Conservation (phyloP, 1,284 basidiomycete genomes). For the Naganishia liquefaciens region DNA sequence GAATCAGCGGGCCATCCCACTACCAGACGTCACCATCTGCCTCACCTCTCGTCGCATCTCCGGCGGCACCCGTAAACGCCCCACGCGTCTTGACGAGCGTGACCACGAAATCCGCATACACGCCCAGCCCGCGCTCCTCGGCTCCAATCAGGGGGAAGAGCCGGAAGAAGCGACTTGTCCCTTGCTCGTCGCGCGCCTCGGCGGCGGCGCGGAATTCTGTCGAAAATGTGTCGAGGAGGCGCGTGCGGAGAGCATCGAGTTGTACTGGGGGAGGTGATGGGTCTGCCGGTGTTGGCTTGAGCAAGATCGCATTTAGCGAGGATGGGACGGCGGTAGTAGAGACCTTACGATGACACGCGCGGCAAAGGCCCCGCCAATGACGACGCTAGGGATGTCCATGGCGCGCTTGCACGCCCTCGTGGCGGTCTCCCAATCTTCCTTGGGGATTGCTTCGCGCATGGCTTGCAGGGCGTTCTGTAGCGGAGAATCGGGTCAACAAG, state of each 20-base stretch:
- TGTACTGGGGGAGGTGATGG: slow-evolving; percentile 83
- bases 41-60: slow-evolving; percentile 68
- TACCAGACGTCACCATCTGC: slow-evolving; percentile 52
- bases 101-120: slow-evolving; percentile 89
- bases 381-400: slow-evolving; percentile 74
- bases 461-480: slow-evolving; percentile 74
- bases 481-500: background rate
- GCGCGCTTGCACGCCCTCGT: slow-evolving; percentile 85
- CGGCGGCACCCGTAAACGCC: slow-evolving; percentile 58
- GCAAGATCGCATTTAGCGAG: background rate
- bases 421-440: slow-evolving; percentile 92
- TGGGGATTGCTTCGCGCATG: slow-evolving; percentile 74
- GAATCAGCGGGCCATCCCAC: slow-evolving; percentile 5
- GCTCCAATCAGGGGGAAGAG: slow-evolving; percentile 88
- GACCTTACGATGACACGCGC: slow-evolving; percentile 75
- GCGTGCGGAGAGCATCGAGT: slow-evolving; percentile 70
- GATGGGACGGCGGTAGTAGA: slow-evolving; percentile 34
- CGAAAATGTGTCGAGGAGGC: slow-evolving; percentile 75
- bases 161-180: slow-evolving; percentile 93
- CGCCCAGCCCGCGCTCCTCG: slow-evolving; percentile 73
- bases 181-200: slow-evolving; percentile 71
- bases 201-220: slow-evolving; percentile 77
- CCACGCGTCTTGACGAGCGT: slow-evolving; percentile 75
- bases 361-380: slow-evolving; percentile 82
- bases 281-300: slow-evolving; percentile 81